Conservation (phyloP, 305 asterid genomes). For the Caryopteris hybrid region DNA sequence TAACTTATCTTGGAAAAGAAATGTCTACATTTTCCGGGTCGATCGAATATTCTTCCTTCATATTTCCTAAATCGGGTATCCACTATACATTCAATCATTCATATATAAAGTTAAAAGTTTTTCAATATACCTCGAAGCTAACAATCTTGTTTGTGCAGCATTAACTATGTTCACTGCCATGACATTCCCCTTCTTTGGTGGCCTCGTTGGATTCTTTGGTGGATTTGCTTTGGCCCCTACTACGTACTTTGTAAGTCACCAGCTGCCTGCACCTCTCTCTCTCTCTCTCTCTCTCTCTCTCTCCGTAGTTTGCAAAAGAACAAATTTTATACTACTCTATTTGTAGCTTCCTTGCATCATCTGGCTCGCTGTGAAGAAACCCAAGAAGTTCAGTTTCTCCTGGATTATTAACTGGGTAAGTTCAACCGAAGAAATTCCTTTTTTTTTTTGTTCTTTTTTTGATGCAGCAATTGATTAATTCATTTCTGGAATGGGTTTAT, state of each 20-base stretch:
- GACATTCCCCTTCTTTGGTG: slow-evolving; percentile 77
- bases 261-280: too few relatives aligned
- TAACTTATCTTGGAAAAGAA: too few relatives aligned
- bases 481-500: not conserved
- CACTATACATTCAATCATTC: too few relatives aligned
- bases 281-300: too few relatives aligned
- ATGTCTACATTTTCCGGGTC: too few relatives aligned
- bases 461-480: not conserved
- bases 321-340: not conserved
- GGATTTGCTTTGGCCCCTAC: slow-evolving; percentile 85
- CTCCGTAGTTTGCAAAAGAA: too few relatives aligned
- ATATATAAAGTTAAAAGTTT: too few relatives aligned
- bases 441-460: too few relatives aligned
- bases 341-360: slow-evolving; percentile 52
- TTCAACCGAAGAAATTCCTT: too few relatives aligned
- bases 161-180: slow-evolving; percentile 53
- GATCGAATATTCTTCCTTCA: too few relatives aligned
- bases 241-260: slow-evolving; percentile 48
- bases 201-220: slow-evolving; percentile 72
- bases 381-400: not conserved
- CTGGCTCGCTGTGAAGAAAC: not conserved
- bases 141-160: slow-evolving; percentile 26
- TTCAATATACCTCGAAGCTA: too few relatives aligned
- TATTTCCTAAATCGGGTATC: too few relatives aligned
- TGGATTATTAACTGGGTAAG: slow-evolving; percentile 36